A percentile compares a stretch with the other conserved stretches of the same genome.
phyloP scores from a whole-genome alignment of 2,329 filamentous ascomycete species.

The Coniochaeta sp. region DNA sequence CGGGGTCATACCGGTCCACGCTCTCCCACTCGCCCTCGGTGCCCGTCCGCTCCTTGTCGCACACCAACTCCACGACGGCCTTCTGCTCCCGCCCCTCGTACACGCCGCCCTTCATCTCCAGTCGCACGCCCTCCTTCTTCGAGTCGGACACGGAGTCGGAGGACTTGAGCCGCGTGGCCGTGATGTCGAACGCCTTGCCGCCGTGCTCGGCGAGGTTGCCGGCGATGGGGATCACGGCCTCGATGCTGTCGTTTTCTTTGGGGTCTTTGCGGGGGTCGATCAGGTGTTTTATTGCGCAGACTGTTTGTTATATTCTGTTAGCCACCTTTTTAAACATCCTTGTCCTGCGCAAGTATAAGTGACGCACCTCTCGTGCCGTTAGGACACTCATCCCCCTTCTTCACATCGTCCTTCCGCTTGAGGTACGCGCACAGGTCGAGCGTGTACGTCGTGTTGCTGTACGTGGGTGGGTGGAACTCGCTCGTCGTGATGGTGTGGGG shows the following conservation, averaged over 20 bases:
- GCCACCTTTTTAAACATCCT: too few species aligned
- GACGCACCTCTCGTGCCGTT: conserved; percentile 61
- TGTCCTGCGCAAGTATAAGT: too few species aligned
- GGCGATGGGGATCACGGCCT: conserved; percentile 64
- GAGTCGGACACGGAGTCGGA: conserved; percentile 58
- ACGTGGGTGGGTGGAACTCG: conserved; percentile 42
- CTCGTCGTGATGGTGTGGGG: conserved; percentile 62
- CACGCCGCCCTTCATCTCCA: conserved; percentile 59
- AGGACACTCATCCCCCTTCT: conserved; percentile 56
- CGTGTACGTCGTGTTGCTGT: conserved; percentile 73
- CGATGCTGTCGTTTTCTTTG: conserved; percentile 38
- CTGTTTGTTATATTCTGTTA: conserved; percentile 31
- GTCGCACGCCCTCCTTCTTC: conserved; percentile 62
- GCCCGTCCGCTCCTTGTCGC: conserved; percentile 65
- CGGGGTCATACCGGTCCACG: conserved; percentile 44
- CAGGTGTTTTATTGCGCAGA: conserved; percentile 66
- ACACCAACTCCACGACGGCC: conserved; percentile 80
- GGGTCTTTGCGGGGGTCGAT: conserved; percentile 35
- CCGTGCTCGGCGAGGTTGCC: conserved; percentile 58
- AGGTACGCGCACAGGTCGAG: conserved; percentile 69
- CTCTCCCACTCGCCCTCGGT: conserved; percentile 61
- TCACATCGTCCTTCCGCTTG: conserved; percentile 49
- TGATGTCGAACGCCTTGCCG: conserved; percentile 55
- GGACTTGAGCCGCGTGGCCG: conserved; percentile 58
- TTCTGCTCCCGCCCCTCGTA: conserved; percentile 54